phyloP scores from a whole-genome alignment of 208 protist species.

The Porcisia hertigi region DNA sequence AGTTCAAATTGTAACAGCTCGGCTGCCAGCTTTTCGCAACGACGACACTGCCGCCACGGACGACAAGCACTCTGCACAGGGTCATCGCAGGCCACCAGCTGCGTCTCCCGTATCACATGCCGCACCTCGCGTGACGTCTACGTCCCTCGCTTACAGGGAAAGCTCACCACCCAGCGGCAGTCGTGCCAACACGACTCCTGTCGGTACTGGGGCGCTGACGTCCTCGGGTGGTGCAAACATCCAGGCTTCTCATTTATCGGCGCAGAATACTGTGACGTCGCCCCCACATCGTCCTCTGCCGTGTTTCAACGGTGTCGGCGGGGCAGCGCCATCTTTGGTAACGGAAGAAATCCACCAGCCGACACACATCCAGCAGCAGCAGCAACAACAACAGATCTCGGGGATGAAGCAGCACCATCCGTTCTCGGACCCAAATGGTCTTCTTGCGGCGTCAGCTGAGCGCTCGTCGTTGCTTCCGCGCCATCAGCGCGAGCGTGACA shows the following conservation, averaged over 20 bases:
- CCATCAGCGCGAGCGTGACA: neutral
- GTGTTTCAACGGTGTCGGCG: neutral
- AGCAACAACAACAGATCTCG: no score
- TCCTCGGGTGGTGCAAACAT: neutral
- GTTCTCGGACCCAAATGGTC: neutral
- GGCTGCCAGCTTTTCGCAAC: slow-evolving; percentile 33
- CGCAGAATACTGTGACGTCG: slow-evolving; percentile 11
- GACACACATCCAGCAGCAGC: neutral
- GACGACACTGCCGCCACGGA: slow-evolving; percentile 17
- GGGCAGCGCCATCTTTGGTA: neutral
- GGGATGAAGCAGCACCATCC: neutral
- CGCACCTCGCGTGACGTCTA: neutral
- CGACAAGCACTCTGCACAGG: neutral
- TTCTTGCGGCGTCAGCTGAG: neutral
- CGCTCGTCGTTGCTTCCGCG: neutral
- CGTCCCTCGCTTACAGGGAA: neutral
- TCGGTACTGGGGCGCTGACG: neutral
- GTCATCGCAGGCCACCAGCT: neutral
- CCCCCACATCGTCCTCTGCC: slow-evolving; percentile 9
- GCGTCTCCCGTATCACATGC: neutral
- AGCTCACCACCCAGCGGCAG: neutral
- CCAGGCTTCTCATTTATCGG: slow-evolving; percentile 5
- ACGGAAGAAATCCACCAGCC: neutral
- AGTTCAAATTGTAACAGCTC: slow-evolving; percentile 25
- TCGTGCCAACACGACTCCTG: neutral